These are phyloP conservation scores for Yamadazyma laniorum DNA, from an alignment of 805 yeast species.

Conservation along the genomic window DNA sequence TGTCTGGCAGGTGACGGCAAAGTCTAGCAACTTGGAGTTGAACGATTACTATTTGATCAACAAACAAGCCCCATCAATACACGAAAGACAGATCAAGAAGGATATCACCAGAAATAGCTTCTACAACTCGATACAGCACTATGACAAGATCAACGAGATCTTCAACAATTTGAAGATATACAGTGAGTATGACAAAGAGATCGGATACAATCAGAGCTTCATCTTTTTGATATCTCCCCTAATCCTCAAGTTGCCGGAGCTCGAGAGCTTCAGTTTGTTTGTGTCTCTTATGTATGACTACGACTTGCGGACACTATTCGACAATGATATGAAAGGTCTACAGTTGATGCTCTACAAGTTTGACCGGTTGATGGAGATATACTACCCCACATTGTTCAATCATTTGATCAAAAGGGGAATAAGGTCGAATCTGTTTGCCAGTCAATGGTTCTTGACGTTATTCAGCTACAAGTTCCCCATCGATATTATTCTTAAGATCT, in stretches of 20 bases:
- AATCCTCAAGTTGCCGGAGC: slow-evolving; percentile 73
- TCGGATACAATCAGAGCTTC: slow-evolving; percentile 98
- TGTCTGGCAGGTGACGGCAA: slow-evolving; percentile 87
- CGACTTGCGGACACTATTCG: slow-evolving; percentile 70
- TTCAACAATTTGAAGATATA: slow-evolving; percentile 80
- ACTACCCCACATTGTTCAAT: slow-evolving; percentile 64
- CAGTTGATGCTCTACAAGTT: slow-evolving; percentile 84
- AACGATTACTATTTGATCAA: slow-evolving; percentile 57
- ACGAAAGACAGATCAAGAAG: slow-evolving; percentile 73
- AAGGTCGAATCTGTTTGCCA: slow-evolving; percentile 91
- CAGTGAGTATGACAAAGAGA: slow-evolving; percentile 82
- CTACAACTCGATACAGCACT: slow-evolving; percentile 54
- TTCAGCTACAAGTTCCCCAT: slow-evolving; percentile 95
- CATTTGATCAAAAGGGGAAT: slow-evolving; percentile 87
- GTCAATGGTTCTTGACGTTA: slow-evolving; percentile 95
- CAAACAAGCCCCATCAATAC: slow-evolving; percentile 52
- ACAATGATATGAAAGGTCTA: slow-evolving; percentile 93
- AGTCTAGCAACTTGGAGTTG: slow-evolving; percentile 64
- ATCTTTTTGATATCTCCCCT: slow-evolving; percentile 88
- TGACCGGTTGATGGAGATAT: slow-evolving; percentile 80
- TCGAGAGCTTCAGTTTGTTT: slow-evolving; percentile 81
- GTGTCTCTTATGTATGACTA: slow-evolving; percentile 83
- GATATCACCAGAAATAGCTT: slow-evolving; percentile 86
- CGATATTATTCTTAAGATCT: slow-evolving; percentile 81
- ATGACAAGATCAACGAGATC: slow-evolving; percentile 60